Percentiles rank a stretch among this genome's conserved stretches.
Evolutionary conservation across 2,329 filamentous ascomycete species (phyloP).

Genomic region (Daldinia sp.): DNA sequence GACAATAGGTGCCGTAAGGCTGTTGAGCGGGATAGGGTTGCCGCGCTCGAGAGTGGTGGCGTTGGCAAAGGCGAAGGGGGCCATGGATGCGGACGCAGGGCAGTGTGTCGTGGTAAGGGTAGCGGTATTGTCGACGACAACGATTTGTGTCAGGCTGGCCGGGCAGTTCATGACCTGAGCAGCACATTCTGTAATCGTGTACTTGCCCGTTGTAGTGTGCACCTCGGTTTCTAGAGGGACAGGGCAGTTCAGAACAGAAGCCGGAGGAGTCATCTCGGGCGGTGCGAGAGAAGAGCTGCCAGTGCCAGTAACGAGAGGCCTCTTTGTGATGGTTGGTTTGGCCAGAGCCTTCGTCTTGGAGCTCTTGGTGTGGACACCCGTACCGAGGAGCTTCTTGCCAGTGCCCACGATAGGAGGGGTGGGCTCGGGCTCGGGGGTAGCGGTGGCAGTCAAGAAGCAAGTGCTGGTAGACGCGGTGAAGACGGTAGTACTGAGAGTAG

Average conservation of each 20-base stretch:
- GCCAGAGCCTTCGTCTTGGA: background rate
- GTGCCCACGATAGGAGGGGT: background rate
- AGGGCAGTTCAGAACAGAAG: conserved; percentile 3
- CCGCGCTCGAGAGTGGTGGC: conserved; percentile 4
- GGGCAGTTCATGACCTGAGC: conserved; percentile 41
- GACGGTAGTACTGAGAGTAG: conserved; percentile 41
- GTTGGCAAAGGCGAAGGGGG: conserved; percentile 22
- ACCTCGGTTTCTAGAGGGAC: conserved; percentile 30
- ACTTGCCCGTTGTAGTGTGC: conserved; percentile 22
- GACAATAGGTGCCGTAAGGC: conserved; percentile 34
- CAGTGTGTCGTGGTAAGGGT: conserved; percentile 26
- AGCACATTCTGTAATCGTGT: conserved; percentile 40
- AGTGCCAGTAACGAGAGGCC: background rate
- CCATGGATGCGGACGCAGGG: conserved; percentile 12
- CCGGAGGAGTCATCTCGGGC: background rate
- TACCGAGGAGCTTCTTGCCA: background rate
- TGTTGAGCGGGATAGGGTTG: conserved; percentile 30
- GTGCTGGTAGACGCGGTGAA: conserved; percentile 40
- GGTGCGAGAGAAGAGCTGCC: background rate
- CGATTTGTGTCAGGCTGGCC: conserved; percentile 36
- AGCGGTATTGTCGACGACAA: conserved; percentile 38
- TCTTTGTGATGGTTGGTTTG: background rate
- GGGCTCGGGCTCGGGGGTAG: background rate
- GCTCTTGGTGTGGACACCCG: background rate
- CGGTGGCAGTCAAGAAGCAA: conserved; percentile 32